Percentiles rank a stretch among this genome's conserved stretches.
phyloP scores from a whole-genome alignment of 148 eudicot species.

The Talinum fruticosum region DNA sequence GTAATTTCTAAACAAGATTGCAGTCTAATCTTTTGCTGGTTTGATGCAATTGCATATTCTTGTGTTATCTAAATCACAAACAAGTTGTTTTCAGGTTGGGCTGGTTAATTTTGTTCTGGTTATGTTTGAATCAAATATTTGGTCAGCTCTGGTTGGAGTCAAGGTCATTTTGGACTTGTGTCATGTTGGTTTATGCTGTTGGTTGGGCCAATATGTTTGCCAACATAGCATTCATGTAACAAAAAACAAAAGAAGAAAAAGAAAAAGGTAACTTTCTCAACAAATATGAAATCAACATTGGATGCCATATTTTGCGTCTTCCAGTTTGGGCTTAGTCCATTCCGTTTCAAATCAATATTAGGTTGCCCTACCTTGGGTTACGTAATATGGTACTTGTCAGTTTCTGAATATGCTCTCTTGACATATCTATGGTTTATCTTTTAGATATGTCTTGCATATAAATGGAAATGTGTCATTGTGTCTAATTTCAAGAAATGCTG shows the following conservation, averaged over 20 bases:
- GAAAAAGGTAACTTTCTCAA: too few relatives aligned
- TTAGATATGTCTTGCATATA: not conserved
- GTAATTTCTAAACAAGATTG: not conserved
- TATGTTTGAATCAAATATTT: not conserved
- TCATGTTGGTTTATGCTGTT: not conserved
- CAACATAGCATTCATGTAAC: not conserved
- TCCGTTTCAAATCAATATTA: not conserved
- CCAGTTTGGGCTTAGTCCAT: not conserved
- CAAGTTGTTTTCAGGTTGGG: not conserved
- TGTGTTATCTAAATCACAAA: not conserved
- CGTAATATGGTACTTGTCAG: not conserved
- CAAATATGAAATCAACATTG: not conserved
- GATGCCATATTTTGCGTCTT: not conserved
- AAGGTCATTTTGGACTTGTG: not conserved
- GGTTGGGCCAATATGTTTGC: not conserved
- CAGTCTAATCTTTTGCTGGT: not conserved
- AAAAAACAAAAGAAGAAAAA: not conserved
- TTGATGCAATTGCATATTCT: not conserved
- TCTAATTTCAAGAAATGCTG: not conserved
- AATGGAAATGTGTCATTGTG: not conserved
- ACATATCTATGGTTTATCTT: not conserved
- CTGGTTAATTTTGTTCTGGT: not conserved
- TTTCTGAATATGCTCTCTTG: not conserved
- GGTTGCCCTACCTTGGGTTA: not conserved
- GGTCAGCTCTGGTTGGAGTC: not conserved